Evolutionary conservation across 225 moss, liverwort and hornwort genomes (phyloP).

Genomic region (Rhytidiadelphus loreus): DNA sequence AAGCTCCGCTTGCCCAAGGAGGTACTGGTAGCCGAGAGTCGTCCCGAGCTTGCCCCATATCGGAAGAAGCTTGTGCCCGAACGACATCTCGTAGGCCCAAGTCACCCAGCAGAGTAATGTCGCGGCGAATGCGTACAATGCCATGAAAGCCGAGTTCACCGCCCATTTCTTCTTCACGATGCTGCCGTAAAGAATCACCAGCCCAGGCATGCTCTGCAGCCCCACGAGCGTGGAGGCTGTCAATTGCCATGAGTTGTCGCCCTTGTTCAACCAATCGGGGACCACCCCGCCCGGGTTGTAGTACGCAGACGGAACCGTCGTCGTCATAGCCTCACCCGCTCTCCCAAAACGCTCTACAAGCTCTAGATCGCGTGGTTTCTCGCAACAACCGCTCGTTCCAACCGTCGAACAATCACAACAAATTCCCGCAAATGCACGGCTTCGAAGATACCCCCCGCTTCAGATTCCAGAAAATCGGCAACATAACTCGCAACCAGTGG

Average conservation of each 20-base stretch:
- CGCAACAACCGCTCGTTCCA: not conserved
- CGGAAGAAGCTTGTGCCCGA: constrained; percentile 29
- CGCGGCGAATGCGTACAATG: constrained; percentile 41
- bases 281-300: constrained; percentile 15
- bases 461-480: not conserved
- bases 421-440: not conserved
- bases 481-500: not conserved
- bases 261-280: constrained; percentile 35
- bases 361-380: not conserved
- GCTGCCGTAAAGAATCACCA: constrained; percentile 37
- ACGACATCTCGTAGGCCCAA: constrained; percentile 50
- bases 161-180: constrained; percentile 59
- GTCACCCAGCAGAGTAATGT: constrained; percentile 35
- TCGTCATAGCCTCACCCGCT: not conserved
- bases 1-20: constrained; percentile 1
- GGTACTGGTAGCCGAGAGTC: constrained; percentile 11
- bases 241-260: constrained; percentile 44
- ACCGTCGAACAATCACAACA: not conserved
- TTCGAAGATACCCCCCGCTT: not conserved
- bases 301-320: constrained; percentile 2
- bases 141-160: constrained; percentile 49
- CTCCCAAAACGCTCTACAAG: not conserved
- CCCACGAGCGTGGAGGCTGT: constrained; percentile 32
- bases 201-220: constrained; percentile 31
- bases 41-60: constrained; percentile 36